These are phyloP conservation scores for Hygrophorus pudorinus DNA, from an alignment of 768 basidiomycete genomes.

Conservation along the genomic window DNA sequence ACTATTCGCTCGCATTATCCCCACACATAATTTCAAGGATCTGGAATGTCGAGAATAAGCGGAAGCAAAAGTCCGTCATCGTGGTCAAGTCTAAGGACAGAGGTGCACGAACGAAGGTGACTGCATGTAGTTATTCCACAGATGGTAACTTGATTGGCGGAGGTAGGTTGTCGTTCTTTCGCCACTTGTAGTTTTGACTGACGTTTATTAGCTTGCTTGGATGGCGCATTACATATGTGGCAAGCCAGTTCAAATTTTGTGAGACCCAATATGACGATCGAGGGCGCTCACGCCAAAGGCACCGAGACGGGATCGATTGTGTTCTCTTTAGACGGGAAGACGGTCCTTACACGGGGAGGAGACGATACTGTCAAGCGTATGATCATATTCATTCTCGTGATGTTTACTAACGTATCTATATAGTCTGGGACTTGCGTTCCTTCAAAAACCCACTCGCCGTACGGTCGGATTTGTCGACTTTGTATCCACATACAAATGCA, in stretches of 20 bases:
- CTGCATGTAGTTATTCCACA: conserved; percentile 74
- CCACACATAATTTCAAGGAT: conserved; percentile 39
- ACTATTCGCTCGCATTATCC: conserved; percentile 7
- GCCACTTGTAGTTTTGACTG: conserved; percentile 3
- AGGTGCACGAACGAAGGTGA: conserved; percentile 88
- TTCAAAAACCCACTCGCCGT: conserved; percentile 83
- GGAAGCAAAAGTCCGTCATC: conserved; percentile 92
- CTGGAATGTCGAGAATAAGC: conserved; percentile 89
- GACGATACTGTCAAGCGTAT: conserved; percentile 93
- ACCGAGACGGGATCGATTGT: conserved; percentile 81
- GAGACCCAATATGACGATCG: conserved; percentile 76
- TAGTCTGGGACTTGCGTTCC: conserved; percentile 91
- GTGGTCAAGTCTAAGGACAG: conserved; percentile 95
- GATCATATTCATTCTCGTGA: conserved; percentile 17
- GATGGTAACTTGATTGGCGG: conserved; percentile 89
- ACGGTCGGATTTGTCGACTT: conserved; percentile 53
- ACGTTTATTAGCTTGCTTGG: conserved; percentile 57
- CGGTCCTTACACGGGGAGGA: conserved; percentile 81
- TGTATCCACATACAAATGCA: conserved; percentile 91
- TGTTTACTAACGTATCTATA: neutral
- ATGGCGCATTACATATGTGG: conserved; percentile 94
- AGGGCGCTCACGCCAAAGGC: conserved; percentile 79
- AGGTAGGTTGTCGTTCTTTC: conserved; percentile 34
- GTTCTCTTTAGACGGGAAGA: conserved; percentile 83
- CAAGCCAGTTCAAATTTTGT: conserved; percentile 88